These are phyloP conservation scores for Spergularia azorica DNA, from an alignment of 179 eudicot species.

Conservation along the genomic window DNA sequence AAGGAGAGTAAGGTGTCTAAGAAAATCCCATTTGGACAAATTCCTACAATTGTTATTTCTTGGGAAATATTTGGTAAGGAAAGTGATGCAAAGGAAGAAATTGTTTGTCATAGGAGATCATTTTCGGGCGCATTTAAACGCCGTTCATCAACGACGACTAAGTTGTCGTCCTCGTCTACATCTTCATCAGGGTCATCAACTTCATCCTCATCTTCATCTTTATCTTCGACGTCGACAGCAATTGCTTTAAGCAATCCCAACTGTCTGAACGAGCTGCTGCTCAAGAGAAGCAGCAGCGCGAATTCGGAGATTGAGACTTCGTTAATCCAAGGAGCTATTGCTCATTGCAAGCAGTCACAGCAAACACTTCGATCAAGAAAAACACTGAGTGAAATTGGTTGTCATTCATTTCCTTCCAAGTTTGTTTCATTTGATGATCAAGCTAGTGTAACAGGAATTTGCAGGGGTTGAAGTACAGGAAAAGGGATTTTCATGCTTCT, in stretches of 20 bases:
- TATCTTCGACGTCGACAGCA: conserved; percentile 28
- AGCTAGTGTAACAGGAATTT: conserved; percentile 23
- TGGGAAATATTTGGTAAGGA: conserved; percentile 29
- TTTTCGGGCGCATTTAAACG: conserved; percentile 71
- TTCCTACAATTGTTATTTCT: conserved; percentile 30
- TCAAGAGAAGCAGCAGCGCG: conserved; percentile 47
- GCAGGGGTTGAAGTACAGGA: conserved; percentile 27
- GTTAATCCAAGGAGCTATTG: conserved; percentile 73
- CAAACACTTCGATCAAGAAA: conserved; percentile 35
- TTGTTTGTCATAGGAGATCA: conserved; percentile 60
- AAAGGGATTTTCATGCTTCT: background rate
- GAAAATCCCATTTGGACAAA: conserved; percentile 30
- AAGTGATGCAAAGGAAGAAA: conserved; percentile 23
- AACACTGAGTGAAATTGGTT: conserved; percentile 43
- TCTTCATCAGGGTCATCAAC: conserved; percentile 26
- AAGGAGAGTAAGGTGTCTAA: conserved; percentile 9
- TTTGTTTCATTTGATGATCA: conserved; percentile 41
- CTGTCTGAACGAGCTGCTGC: conserved; percentile 28
- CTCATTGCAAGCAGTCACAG: conserved; percentile 69
- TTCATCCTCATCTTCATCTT: conserved; percentile 34
- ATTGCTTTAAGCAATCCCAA: conserved; percentile 36
- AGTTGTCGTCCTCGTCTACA: conserved; percentile 29
- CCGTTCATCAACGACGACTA: conserved; percentile 41
- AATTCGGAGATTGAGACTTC: conserved; percentile 57
- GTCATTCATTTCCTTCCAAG: conserved; percentile 51